These are phyloP conservation scores for Clitopilus hobsonii DNA, from an alignment of 768 basidiomycete genomes.

Conservation along the genomic window DNA sequence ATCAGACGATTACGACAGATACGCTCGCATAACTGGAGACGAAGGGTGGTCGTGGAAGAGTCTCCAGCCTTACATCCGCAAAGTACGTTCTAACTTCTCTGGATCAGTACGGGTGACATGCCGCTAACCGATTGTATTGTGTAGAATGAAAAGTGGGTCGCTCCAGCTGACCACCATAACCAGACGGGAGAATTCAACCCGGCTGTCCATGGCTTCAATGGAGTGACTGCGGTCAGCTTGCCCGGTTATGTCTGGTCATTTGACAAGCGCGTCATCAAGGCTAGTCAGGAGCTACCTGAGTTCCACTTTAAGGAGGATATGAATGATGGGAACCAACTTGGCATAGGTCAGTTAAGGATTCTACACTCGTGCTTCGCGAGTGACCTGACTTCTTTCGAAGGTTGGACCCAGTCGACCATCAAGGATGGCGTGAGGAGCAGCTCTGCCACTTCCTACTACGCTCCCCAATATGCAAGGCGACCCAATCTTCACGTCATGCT, in stretches of 20 bases:
- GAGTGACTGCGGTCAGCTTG: slow-evolving; percentile 23
- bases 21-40: slow-evolving; percentile 23
- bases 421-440: slow-evolving; percentile 19
- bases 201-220: slow-evolving; percentile 21
- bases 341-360: slow-evolving; percentile 14
- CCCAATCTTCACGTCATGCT: slow-evolving; percentile 19
- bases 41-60: slow-evolving; percentile 27
- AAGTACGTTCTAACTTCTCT: slow-evolving; percentile 5
- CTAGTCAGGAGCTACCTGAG: slow-evolving; percentile 18
- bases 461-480: slow-evolving; percentile 9
- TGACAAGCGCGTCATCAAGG: slow-evolving; percentile 22
- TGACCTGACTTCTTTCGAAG: slow-evolving; percentile 2
- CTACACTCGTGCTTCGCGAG: not conserved
- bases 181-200: slow-evolving; percentile 26
- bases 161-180: slow-evolving; percentile 25
- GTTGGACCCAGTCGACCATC: slow-evolving; percentile 22
- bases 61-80: slow-evolving; percentile 20
- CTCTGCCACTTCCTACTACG: slow-evolving; percentile 21
- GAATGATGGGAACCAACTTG: slow-evolving; percentile 20
- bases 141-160: slow-evolving; percentile 21
- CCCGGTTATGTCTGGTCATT: slow-evolving; percentile 19
- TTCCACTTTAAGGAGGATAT: slow-evolving; percentile 20
- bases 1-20: slow-evolving; percentile 27
- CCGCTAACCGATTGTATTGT: not conserved
- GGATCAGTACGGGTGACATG: not conserved